Evolutionary conservation across 2,329 filamentous ascomycete species (phyloP), one percentile per base, ranked within the genome.

Genomic region (Hypoxylon sp.): DNA sequence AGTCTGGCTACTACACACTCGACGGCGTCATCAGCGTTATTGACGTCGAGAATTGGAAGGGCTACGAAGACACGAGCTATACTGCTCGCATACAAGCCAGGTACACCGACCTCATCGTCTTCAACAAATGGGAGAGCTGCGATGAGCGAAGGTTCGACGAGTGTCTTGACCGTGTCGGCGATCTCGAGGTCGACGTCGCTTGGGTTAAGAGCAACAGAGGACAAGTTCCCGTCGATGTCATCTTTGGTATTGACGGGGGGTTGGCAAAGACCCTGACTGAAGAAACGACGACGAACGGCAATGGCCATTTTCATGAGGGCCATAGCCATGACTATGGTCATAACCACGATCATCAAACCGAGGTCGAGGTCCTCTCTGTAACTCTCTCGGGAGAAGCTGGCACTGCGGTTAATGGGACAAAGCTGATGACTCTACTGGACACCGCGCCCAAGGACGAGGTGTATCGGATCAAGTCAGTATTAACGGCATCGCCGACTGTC

Each of bases 21-120:
- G 94, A 98, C 75, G 94, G 94, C 10, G 93, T 98, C 57, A 88
- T 97, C 69, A 93, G 89, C 73, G 94, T 97, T 21, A 90, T 98
- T 64, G 94, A 98, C 76, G 94, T 97, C 10, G 94, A 97, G 86
- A 98, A 98, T 77, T 98, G 94, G 94, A 83, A 89, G 75, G 94
- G 94, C 0, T 98, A 98, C 76, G 93, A 96, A 74, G 94, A 97
- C 79, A 97, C 92, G 23, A 93, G 90, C 64, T 95, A 93, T 76
- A 98, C 94, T 62, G 94, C 94, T 5, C 90, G 91, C 76, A 84
- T 97, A 72, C 94, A 98, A 84, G 94, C 94, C 3, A 85, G 88
- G 69, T 97, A 97, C 79, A 98, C 94, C 10, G 94, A 98, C 80
- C 78, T 98, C 68, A 91, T 98, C 67, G 89, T 98, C 14, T 91